A percentile compares a stretch with the other conserved stretches of the same genome.
Evolutionary conservation across 306 rosid genomes (phyloP).

Genomic region (Fragaria iinumae): DNA sequence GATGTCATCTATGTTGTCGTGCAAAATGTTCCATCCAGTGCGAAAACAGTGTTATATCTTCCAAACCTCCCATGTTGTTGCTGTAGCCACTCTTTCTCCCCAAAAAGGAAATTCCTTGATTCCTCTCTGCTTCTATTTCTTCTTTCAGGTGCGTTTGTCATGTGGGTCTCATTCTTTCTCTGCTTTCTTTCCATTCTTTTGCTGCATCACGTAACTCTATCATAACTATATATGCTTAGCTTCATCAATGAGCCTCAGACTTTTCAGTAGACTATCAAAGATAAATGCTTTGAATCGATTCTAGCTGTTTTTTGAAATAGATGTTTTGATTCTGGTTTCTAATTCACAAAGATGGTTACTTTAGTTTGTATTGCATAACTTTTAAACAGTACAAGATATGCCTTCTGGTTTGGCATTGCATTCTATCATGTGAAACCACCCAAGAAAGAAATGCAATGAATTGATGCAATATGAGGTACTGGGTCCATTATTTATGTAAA

Average conservation of each 20-base stretch:
- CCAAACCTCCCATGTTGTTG: slow-evolving; percentile 1
- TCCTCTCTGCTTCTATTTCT: not conserved
- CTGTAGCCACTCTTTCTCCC: not conserved
- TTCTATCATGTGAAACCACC: not conserved
- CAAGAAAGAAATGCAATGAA: not conserved
- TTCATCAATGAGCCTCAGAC: not conserved
- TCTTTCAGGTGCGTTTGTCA: not conserved
- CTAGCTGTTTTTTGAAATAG: not conserved
- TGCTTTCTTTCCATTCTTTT: not conserved
- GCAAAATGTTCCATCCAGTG: not conserved
- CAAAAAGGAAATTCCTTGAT: not conserved
- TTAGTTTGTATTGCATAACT: not conserved
- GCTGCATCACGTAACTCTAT: not conserved
- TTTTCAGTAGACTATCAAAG: not conserved
- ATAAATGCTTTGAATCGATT: not conserved
- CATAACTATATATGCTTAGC: slow-evolving; percentile 3
- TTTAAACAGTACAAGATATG: not conserved
- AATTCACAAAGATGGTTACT: not conserved
- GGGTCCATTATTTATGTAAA: not conserved
- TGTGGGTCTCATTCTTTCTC: slow-evolving; percentile 2
- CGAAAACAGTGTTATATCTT: not conserved
- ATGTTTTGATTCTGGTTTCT: not conserved
- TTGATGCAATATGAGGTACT: not conserved
- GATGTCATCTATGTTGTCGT: not conserved
- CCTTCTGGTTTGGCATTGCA: slow-evolving; percentile 5